Conservation (phyloP, 352 stramenopile genomes). For the Peronospora belbahrii region DNA sequence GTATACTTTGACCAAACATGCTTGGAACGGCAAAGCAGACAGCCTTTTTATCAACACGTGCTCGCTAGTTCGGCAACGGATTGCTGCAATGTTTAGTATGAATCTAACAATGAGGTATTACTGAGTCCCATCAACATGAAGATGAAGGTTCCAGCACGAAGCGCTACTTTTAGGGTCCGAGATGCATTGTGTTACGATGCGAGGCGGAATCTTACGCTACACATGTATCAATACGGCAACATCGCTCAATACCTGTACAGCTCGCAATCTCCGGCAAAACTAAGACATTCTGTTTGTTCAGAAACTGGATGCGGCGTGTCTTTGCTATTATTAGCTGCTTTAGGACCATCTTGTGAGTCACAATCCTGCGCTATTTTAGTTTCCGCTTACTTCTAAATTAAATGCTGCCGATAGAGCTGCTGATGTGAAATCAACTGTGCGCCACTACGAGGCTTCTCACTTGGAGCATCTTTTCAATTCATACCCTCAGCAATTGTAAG, state of each 20-base stretch:
- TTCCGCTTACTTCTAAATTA: constrained; percentile 49
- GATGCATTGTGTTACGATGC: constrained; percentile 34
- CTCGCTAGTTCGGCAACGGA: constrained; percentile 57
- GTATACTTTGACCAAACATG: constrained; percentile 45
- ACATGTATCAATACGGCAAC: not conserved
- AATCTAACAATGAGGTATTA: constrained; percentile 70
- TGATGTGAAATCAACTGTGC: constrained; percentile 53
- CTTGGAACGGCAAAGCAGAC: constrained; percentile 46
- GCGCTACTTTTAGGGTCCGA: constrained; percentile 11
- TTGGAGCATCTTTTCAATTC: constrained; percentile 56
- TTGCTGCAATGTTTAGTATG: constrained; percentile 67
- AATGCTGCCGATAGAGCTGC: constrained; percentile 64
- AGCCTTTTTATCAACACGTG: constrained; percentile 52
- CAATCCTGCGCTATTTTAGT: constrained; percentile 15
- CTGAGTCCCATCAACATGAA: constrained; percentile 56
- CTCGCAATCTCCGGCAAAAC: not conserved
- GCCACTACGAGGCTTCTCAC: constrained; percentile 12
- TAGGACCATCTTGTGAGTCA: constrained; percentile 4
- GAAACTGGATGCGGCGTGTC: constrained; percentile 7
- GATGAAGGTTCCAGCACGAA: constrained; percentile 44
- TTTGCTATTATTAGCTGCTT: constrained; percentile 2
- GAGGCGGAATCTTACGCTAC: constrained; percentile 25
- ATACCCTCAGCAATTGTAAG: constrained; percentile 65
- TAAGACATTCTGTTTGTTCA: not conserved
- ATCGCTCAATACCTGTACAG: not conserved